Conservation (phyloP, 768 basidiomycete genomes). For the Boletus pseudopeckii region DNA sequence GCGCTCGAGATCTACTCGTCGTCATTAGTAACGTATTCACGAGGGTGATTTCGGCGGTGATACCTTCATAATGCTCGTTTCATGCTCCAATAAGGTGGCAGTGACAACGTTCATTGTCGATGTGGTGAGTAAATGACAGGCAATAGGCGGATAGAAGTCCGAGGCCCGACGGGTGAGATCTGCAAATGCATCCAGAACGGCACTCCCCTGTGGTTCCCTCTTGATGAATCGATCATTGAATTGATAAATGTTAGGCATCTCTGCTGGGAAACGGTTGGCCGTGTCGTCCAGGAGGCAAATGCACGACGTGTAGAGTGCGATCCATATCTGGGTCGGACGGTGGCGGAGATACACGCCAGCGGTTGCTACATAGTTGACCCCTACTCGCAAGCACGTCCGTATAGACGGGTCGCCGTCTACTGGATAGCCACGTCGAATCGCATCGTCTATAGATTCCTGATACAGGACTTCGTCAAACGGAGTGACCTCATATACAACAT, state of each 20-base stretch:
- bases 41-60: no score
- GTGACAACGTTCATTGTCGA: slow-evolving; percentile 36
- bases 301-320: background rate
- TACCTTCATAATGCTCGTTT: slow-evolving; percentile 31
- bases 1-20: slow-evolving; percentile 15
- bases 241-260: slow-evolving; percentile 21
- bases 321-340: background rate
- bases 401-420: slow-evolving; percentile 20
- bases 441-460: slow-evolving; percentile 21
- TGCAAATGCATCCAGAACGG: slow-evolving; percentile 34
- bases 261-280: slow-evolving; percentile 20
- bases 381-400: slow-evolving; percentile 29
- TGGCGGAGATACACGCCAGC: background rate
- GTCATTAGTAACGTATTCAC: background rate
- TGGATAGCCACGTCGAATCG: slow-evolving; percentile 23
- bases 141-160: slow-evolving; percentile 26
- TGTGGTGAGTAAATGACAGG: slow-evolving; percentile 35
- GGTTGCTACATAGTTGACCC: slow-evolving; percentile 22
- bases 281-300: slow-evolving; percentile 32
- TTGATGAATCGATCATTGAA: slow-evolving; percentile 36
- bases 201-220: slow-evolving; percentile 27
- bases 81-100: slow-evolving; percentile 32
- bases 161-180: slow-evolving; percentile 30
- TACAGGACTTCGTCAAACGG: slow-evolving; percentile 15
- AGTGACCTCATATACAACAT: slow-evolving; percentile 4